Conservation (phyloP, 2,329 filamentous ascomycete species). For the Pestalotiopsis sp. region DNA sequence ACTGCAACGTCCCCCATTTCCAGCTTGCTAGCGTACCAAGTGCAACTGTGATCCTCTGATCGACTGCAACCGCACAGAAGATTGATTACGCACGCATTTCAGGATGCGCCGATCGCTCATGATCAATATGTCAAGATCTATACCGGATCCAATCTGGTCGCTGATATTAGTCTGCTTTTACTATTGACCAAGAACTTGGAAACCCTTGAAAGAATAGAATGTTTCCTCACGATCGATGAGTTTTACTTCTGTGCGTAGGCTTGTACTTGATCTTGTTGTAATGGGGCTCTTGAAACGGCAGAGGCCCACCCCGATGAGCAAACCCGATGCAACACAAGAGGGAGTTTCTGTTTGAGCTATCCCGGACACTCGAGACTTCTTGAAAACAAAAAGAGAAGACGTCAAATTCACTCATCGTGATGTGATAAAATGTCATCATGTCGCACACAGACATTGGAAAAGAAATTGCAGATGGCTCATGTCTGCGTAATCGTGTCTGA, state of each 20-base stretch:
- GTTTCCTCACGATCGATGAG: not conserved
- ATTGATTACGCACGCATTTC: conserved; percentile 4
- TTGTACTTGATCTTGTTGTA: not conserved
- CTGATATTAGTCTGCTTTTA: not conserved
- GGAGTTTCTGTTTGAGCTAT: not conserved
- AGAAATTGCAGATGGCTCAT: not conserved
- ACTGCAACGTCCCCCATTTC: not conserved
- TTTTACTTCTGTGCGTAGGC: not conserved
- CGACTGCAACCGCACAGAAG: conserved; percentile 8
- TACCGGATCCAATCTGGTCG: not conserved
- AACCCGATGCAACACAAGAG: not conserved
- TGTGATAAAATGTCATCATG: not conserved
- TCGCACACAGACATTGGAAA: not conserved
- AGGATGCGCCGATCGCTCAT: not conserved
- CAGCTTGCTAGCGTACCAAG: not conserved
- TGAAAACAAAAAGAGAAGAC: not conserved
- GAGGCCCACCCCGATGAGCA: not conserved
- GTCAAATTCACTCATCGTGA: not conserved
- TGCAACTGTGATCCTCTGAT: conserved; percentile 2
- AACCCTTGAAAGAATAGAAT: not conserved
- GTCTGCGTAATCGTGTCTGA: not conserved
- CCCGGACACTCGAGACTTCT: not conserved
- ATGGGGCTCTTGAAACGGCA: not conserved
- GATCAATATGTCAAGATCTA: not conserved
- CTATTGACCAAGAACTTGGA: not conserved